phyloP scores from a whole-genome alignment of 305 asterid genomes.

The Ruellia speciosa region DNA sequence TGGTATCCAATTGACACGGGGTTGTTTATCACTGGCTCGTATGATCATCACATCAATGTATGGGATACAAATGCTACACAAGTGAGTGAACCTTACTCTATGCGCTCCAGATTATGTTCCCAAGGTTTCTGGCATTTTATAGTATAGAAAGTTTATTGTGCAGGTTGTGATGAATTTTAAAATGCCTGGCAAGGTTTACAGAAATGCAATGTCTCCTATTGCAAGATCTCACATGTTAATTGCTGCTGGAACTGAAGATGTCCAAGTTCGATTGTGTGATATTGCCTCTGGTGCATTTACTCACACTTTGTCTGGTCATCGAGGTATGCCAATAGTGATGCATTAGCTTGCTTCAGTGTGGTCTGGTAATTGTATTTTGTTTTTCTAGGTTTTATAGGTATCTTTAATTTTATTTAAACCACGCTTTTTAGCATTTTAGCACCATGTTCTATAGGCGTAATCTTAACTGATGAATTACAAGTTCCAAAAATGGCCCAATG shows the following conservation, averaged over 20 bases:
- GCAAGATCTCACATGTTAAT: slow-evolving; percentile 88
- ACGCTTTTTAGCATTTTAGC: too few species aligned
- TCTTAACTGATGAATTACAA: too few species aligned
- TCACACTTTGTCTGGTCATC: slow-evolving; percentile 96
- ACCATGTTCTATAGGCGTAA: too few species aligned
- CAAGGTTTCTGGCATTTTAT: slow-evolving; percentile 10
- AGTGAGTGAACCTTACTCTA: slow-evolving; percentile 28
- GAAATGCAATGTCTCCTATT: slow-evolving; percentile 80
- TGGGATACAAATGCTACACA: slow-evolving; percentile 94
- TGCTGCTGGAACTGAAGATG: slow-evolving; percentile 96
- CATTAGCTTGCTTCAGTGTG: slow-evolving; percentile 4
- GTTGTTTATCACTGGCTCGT: slow-evolving; percentile 81
- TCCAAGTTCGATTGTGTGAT: slow-evolving; percentile 97
- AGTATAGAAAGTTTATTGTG: slow-evolving; percentile 18
- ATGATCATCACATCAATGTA: slow-evolving; percentile 78
- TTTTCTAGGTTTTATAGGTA: too few species aligned
- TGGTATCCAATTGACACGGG: slow-evolving; percentile 98
- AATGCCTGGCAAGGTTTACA: slow-evolving; percentile 97
- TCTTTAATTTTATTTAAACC: too few species aligned
- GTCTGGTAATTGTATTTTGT: slow-evolving; percentile 6
- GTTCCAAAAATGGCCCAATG: too few species aligned
- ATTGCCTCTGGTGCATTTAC: slow-evolving; percentile 91
- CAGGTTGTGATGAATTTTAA: slow-evolving; percentile 77
- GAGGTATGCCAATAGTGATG: slow-evolving; percentile 47
- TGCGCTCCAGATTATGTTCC: slow-evolving; percentile 1